Conservation (phyloP, 2,329 filamentous ascomycete genomes). For the Arthrobotrys iridis region DNA sequence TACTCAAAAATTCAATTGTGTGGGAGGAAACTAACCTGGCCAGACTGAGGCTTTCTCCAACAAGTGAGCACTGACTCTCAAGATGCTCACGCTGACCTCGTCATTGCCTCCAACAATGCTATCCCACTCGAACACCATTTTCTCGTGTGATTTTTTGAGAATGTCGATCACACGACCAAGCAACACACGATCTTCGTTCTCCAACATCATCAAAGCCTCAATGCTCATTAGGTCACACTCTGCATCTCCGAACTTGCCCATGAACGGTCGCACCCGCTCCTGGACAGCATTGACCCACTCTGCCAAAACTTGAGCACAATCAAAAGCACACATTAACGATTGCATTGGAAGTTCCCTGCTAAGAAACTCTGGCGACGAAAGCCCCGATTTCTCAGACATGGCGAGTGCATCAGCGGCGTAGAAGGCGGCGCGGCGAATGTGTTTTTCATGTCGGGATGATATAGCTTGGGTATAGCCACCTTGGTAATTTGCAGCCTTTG, state of each 20-base stretch:
- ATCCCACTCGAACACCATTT: conserved; percentile 68
- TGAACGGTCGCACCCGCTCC: conserved; percentile 87
- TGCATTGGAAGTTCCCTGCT: conserved; percentile 87
- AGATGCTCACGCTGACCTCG: conserved; percentile 84
- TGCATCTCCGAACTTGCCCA: conserved; percentile 86
- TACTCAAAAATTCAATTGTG: not conserved
- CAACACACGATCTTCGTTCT: conserved; percentile 89
- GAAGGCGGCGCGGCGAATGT: conserved; percentile 91
- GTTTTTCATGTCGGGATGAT: conserved; percentile 80
- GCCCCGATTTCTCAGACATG: conserved; percentile 85
- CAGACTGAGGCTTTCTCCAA: conserved; percentile 89
- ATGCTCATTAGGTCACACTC: conserved; percentile 81
- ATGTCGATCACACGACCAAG: conserved; percentile 84
- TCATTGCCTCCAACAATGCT: conserved; percentile 63
- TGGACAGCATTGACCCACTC: conserved; percentile 95
- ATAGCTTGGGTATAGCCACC: conserved; percentile 58
- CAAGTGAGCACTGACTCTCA: conserved; percentile 85
- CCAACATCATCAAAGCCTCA: conserved; percentile 86
- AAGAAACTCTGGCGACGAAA: conserved; percentile 80
- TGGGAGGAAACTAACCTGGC: conserved; percentile 73
- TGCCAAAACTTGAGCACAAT: conserved; percentile 90
- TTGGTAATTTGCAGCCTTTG: conserved; percentile 55
- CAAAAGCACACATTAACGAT: conserved; percentile 89
- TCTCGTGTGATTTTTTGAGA: conserved; percentile 78
- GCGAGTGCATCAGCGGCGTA: conserved; percentile 91